Evolutionary conservation across 2,329 filamentous ascomycete species (phyloP).

Genomic region (Aspergillus sp.): DNA sequence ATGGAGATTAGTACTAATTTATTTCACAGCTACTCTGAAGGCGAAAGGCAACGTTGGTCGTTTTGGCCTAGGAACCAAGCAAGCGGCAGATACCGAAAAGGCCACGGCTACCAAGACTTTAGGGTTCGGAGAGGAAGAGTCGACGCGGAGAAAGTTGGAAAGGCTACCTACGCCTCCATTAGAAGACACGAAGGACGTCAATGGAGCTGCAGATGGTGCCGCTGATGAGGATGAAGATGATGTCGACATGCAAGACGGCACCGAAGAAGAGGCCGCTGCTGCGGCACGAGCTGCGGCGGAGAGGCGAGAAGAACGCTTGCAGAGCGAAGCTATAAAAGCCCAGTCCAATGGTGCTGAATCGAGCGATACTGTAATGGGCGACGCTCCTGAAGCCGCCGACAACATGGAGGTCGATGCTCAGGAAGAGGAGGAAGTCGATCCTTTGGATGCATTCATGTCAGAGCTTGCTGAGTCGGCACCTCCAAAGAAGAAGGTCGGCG

Average conservation of each 20-base stretch:
- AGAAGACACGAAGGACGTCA: slow-evolving; percentile 61
- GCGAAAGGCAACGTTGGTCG: slow-evolving; percentile 74
- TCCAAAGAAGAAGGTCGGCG: slow-evolving; percentile 41
- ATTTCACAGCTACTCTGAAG: slow-evolving; percentile 57
- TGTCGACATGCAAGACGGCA: slow-evolving; percentile 73
- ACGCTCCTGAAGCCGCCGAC: slow-evolving; percentile 41
- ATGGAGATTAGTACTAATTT: slow-evolving; percentile 2
- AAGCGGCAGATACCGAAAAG: slow-evolving; percentile 66
- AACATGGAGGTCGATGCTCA: slow-evolving; percentile 42
- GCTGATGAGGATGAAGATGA: slow-evolving; percentile 74
- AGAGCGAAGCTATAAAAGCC: slow-evolving; percentile 44
- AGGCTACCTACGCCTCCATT: slow-evolving; percentile 79
- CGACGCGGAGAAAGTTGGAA: slow-evolving; percentile 81
- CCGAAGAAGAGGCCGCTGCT: slow-evolving; percentile 84
- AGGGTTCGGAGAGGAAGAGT: slow-evolving; percentile 86
- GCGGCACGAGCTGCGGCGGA: slow-evolving; percentile 84
- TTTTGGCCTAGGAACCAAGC: slow-evolving; percentile 77
- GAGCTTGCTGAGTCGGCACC: slow-evolving; percentile 58
- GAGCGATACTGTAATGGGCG: slow-evolving; percentile 50
- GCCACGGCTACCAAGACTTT: slow-evolving; percentile 70
- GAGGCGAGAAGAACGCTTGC: slow-evolving; percentile 70
- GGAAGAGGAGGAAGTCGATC: slow-evolving; percentile 70
- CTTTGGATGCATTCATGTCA: slow-evolving; percentile 96
- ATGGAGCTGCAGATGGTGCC: slow-evolving; percentile 50
- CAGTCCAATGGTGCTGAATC: slow-evolving; percentile 44